Conservation (phyloP, 2,329 filamentous ascomycete genomes). For the Apiospora malaysiana region DNA sequence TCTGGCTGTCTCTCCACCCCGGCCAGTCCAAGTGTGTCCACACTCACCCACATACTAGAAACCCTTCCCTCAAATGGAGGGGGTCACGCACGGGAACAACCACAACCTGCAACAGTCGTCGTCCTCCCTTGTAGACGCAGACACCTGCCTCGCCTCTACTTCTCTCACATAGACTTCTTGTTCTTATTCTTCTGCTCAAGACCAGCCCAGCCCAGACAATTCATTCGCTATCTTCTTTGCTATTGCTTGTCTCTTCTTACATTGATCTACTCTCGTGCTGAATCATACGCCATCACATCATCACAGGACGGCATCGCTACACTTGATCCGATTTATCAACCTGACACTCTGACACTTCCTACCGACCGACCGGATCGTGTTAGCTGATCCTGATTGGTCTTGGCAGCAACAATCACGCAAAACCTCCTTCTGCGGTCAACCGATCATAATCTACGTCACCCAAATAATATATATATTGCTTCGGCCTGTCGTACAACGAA, state of each 20-base stretch:
- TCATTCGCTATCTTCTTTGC: conserved; percentile 3
- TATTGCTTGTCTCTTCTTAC: not conserved
- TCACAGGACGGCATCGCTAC: not conserved
- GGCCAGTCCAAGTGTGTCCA: not conserved
- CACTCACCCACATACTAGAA: conserved; percentile 13
- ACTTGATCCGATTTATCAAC: conserved; percentile 8
- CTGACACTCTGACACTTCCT: conserved; percentile 11
- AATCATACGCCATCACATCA: not conserved
- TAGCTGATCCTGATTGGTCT: conserved; percentile 18
- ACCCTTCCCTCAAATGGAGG: conserved; percentile 19
- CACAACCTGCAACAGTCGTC: conserved; percentile 12
- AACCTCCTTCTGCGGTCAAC: conserved; percentile 4
- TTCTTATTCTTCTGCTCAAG: not conserved
- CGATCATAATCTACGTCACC: conserved; percentile 18
- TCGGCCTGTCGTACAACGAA: conserved; percentile 8
- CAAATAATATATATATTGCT: conserved; percentile 16
- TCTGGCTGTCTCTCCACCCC: too few species aligned
- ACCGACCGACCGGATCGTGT: conserved; percentile 18
- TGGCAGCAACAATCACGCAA: not conserved
- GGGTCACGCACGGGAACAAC: conserved; percentile 10
- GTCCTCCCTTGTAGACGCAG: not conserved
- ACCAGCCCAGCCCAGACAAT: conserved; percentile 8
- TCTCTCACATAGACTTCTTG: not conserved
- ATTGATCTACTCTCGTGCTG: not conserved
- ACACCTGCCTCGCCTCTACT: not conserved